Evolutionary conservation across 495 filamentous ascomycete species (phyloP), one percentile per base, ranked within the genome.

Genomic region (Glarea lozoyensis): DNA sequence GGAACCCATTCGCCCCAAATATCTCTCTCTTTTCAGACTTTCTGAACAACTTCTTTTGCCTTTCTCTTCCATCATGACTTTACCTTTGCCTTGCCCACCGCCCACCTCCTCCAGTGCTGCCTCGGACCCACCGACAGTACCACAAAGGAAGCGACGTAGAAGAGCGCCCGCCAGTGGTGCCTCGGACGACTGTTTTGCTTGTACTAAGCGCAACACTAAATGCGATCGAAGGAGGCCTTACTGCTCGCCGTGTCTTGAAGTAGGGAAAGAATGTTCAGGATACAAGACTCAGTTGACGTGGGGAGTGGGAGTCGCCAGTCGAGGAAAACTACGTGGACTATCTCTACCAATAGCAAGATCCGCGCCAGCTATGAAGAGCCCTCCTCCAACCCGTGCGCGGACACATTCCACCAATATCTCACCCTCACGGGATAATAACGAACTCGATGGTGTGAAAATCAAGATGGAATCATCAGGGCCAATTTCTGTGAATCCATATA

Each of bases 251-350:
- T 98, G 92, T 63, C 74, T 98, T 37, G 88, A 95, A 42, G 67
- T 82, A 45, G 86, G 88, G 43, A 90, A 86, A 57, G 88, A 94
- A 60, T 98, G 92, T 68, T 88, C 86, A 32, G 92, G 92, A 47
- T 98, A 98, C 70, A 92, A 93, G 66, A 97, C 92, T 16, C 86
- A 88, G 36, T 75, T 98, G 67, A 98, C 92, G 25, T 98, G 92
- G 92, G 92, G 90, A 10, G 84, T 98, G 25, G 92, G 92, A 18
- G 92, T 98, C 49, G 92, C 92, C 29, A 96, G 90, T 60, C 80
- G 92, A 50, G 92, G 92, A 46, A 98, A 98, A 68, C 76, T 98
- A 44, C 76, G 92, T 38, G 92, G 92, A 12, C 62, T 95, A 45
- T 84, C 88, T 32, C 67, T 93, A 17, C 92, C 92, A 15, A 79